Conservation (phyloP, 441 rosid species). For the Theobroma grandiflorum region DNA sequence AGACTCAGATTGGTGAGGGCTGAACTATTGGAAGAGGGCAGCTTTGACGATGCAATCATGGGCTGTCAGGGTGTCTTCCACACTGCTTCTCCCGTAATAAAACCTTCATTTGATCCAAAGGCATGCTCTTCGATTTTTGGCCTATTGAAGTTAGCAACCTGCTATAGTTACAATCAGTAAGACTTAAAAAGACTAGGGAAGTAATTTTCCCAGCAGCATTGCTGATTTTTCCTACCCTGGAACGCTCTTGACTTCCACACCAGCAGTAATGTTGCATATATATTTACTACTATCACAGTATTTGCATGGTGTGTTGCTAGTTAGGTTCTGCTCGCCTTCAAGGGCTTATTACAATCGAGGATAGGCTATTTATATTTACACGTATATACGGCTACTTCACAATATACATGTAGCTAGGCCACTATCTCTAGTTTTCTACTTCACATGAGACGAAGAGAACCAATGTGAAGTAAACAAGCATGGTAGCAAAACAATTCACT, state of each 20-base stretch:
- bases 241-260: background rate
- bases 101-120: slow-evolving; percentile 81
- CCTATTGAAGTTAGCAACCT: background rate
- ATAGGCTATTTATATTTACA: background rate
- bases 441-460: background rate
- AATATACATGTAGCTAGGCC: background rate
- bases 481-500: background rate
- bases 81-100: slow-evolving; percentile 86
- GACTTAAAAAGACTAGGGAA: background rate
- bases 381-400: background rate
- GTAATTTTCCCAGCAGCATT: background rate
- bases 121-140: slow-evolving; percentile 36
- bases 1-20: slow-evolving; percentile 78
- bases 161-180: background rate
- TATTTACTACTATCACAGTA: background rate
- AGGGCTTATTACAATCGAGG: background rate
- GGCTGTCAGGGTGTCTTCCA: slow-evolving; percentile 92
- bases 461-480: background rate
- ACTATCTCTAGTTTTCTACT: background rate
- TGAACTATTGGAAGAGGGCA: slow-evolving; percentile 72
- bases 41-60: slow-evolving; percentile 78
- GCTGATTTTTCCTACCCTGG: background rate
- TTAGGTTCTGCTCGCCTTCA: background rate
- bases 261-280: background rate
- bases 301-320: background rate